These are phyloP conservation scores for Boletus barrowsii DNA, from an alignment of 768 basidiomycete species.

Conservation along the genomic window DNA sequence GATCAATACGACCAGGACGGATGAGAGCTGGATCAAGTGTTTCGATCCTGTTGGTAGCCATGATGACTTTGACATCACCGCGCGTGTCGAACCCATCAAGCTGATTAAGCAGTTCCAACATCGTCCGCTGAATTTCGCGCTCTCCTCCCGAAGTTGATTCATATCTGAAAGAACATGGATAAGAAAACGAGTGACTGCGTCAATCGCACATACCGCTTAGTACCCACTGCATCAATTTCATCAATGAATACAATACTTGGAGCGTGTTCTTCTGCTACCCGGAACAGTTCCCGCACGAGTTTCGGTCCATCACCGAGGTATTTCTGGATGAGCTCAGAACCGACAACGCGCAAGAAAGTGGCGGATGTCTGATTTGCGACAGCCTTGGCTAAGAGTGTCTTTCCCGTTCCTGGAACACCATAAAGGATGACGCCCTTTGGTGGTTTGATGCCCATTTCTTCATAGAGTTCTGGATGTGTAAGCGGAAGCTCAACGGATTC, in stretches of 20 bases:
- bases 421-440: conserved; percentile 99
- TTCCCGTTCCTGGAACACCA: conserved; percentile 97
- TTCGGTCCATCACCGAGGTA: conserved; percentile 99
- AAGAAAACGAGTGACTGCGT: conserved; percentile 1
- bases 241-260: conserved; percentile 99
- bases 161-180: conserved; percentile 52
- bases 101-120: conserved; percentile 98
- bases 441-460: conserved; percentile 99
- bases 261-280: conserved; percentile 95
- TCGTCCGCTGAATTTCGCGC: conserved; percentile 98
- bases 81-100: conserved; percentile 99
- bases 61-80: conserved; percentile 99
- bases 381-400: conserved; percentile 95
- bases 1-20: conserved; percentile 96
- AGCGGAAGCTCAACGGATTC: conserved; percentile 98
- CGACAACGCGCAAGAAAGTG: conserved; percentile 95
- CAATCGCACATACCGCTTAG: conserved; percentile 73
- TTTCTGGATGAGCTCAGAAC: conserved; percentile 98
- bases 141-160: conserved; percentile 99
- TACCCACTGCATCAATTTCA: conserved; percentile 98
- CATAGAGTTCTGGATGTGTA: conserved; percentile 97
- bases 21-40: conserved; percentile 97
- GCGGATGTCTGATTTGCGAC: conserved; percentile 98
- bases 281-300: conserved; percentile 94
- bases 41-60: conserved; percentile 99